Evolutionary conservation across 2,329 filamentous ascomycete genomes (phyloP).

Genomic region (Basipetospora sp.): DNA sequence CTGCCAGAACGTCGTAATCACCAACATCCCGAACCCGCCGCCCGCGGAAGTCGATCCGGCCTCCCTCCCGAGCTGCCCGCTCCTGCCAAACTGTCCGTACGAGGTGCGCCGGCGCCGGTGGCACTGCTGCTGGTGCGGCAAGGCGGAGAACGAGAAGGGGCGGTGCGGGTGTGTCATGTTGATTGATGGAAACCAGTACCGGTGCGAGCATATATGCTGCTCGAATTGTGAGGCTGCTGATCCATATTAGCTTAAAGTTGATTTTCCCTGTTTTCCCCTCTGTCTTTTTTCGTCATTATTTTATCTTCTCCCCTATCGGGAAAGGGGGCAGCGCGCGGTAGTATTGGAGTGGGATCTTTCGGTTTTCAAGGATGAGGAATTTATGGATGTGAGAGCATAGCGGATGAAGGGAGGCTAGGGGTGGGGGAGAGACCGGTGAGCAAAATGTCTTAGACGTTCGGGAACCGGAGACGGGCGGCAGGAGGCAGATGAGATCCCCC

Average conservation of each 20-base stretch:
- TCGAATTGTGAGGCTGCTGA: conserved; percentile 29
- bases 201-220: conserved; percentile 41
- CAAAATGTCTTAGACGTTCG: no score
- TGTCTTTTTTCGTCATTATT: neutral
- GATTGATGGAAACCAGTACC: conserved; percentile 31
- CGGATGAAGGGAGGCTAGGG: no score
- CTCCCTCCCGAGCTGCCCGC: conserved; percentile 26
- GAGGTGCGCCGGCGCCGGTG: conserved; percentile 33
- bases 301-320: no score
- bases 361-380: no score
- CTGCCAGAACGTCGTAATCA: conserved; percentile 28
- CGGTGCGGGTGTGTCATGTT: conserved; percentile 39
- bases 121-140: conserved; percentile 44
- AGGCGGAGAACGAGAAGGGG: conserved; percentile 34
- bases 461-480: no score
- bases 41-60: conserved; percentile 26
- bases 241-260: no score
- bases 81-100: conserved; percentile 32
- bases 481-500: no score
- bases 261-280: no score
- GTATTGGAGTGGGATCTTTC: no score
- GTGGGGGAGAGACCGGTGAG: no score
- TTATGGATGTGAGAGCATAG: no score
- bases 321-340: no score
- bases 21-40: conserved; percentile 31